Evolutionary conservation across 306 rosid genomes (phyloP), one percentile per base, ranked within the genome.

Genomic region (Vicia faba): DNA sequence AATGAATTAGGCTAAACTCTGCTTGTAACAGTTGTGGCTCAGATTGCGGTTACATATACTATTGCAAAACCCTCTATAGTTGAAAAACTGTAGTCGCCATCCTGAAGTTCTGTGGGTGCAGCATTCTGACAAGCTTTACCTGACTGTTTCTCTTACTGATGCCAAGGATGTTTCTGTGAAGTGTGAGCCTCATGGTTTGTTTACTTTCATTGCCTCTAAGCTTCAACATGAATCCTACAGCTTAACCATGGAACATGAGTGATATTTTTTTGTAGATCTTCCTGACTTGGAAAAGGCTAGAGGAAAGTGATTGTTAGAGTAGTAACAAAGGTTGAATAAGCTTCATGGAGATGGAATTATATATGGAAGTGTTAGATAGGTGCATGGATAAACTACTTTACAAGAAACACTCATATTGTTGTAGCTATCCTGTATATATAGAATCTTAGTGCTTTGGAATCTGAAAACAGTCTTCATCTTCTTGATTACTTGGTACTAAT

Each of bases 91-190:
- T 81, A 88, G 98, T 79, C 92, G 96, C 60, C 82, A 92, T 28
- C 95, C 98, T 53, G 96, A 87, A 79, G 96, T 92, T 72, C 85
- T 87, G 3, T 92, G 98, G 98, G 96, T 96, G 4, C 98, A 92
- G 83, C 86, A 96, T 36, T 89, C 95, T 19, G 91, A 84, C 31
- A 89, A 76, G 79, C 86, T 92, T 57, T 89, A 89, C 79, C 84
- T 92, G 33, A 89, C 98, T 28, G 83, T 92, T 69, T 83, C 90
- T 50, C 74, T 92, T 1, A 96, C 95, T 46, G 98, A 92, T 63
- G 96, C 98, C 33, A 89, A 87, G 73, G 86, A 92, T 81, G 80
- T 85, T 53, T 68, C 64, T 44, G 82, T 92, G n/a, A 85, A 84
- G 74, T 85, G 90, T 55, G 95, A 92, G 69, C 84, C 98, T 68